Conservation (phyloP, 2,329 filamentous ascomycete genomes). For the Aspergillus novofumigatus region DNA sequence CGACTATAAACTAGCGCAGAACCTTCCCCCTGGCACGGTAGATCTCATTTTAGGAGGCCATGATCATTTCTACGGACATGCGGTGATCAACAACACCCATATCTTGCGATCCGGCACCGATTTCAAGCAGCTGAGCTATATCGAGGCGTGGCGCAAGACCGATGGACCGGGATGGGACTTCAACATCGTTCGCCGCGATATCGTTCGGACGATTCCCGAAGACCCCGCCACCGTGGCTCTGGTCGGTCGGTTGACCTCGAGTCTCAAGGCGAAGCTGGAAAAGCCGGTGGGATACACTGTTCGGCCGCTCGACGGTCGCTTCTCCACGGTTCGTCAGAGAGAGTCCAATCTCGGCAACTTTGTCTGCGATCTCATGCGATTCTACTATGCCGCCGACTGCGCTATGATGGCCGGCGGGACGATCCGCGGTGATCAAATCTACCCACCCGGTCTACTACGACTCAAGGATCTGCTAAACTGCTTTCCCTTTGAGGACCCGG, state of each 20-base stretch:
- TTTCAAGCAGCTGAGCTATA: conserved; percentile 87
- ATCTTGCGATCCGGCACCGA: conserved; percentile 84
- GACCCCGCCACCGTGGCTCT: conserved; percentile 59
- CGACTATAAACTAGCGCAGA: conserved; percentile 77
- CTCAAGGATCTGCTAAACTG: conserved; percentile 82
- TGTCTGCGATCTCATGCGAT: conserved; percentile 85
- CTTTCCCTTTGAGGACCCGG: conserved; percentile 89
- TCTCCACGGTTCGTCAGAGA: conserved; percentile 69
- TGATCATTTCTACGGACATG: conserved; percentile 83
- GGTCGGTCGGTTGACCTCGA: conserved; percentile 66
- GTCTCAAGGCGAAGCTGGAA: conserved; percentile 70
- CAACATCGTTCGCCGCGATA: conserved; percentile 69
- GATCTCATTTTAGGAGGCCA: conserved; percentile 87
- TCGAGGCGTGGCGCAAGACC: conserved; percentile 65
- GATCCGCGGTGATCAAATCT: conserved; percentile 83
- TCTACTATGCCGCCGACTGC: conserved; percentile 76
- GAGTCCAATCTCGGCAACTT: conserved; percentile 90
- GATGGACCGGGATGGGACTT: conserved; percentile 66
- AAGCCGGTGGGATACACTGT: conserved; percentile 81
- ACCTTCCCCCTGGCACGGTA: conserved; percentile 65
- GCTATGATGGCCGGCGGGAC: conserved; percentile 81
- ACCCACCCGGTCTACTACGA: conserved; percentile 71
- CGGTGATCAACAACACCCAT: conserved; percentile 72
- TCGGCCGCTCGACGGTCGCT: conserved; percentile 77
- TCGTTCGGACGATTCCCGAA: conserved; percentile 64